Percentiles rank a stretch among this genome's conserved stretches.
Evolutionary conservation across 768 basidiomycete genomes (phyloP).

Genomic region (Cytidiella melzeri): DNA sequence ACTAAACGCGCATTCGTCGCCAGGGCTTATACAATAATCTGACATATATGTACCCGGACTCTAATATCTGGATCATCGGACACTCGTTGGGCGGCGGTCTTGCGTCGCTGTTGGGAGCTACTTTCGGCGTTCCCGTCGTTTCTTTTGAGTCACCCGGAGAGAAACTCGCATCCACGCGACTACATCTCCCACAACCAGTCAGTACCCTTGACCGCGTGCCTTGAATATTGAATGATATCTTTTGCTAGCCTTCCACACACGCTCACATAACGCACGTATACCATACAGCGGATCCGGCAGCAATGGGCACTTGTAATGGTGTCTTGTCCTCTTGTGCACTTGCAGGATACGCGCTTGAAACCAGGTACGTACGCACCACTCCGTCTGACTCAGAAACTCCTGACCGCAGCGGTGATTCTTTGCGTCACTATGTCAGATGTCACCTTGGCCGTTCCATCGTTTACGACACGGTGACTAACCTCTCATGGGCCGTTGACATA

Average conservation of each 20-base stretch:
- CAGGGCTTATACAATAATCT: constrained; percentile 95
- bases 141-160: constrained; percentile 91
- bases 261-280: constrained; percentile 82
- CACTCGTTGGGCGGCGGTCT: constrained; percentile 71
- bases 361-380: constrained; percentile 38
- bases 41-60: constrained; percentile 84
- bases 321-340: constrained; percentile 75
- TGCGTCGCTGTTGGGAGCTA: constrained; percentile 76
- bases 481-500: constrained; percentile 81
- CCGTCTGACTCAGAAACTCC: neutral
- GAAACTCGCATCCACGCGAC: constrained; percentile 63
- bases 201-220: constrained; percentile 17
- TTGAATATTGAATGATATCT: neutral
- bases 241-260: constrained; percentile 55
- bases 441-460: constrained; percentile 82
- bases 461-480: constrained; percentile 87
- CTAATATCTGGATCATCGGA: constrained; percentile 84
- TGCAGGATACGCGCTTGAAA: constrained; percentile 87
- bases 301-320: constrained; percentile 85
- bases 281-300: constrained; percentile 92
- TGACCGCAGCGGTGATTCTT: constrained; percentile 4
- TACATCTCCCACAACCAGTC: constrained; percentile 86
- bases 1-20: no score
- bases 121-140: constrained; percentile 85
- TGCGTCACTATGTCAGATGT: no score